Evolutionary conservation across 78 protist species (phyloP).

Genomic region (Pigoraptor vietnamica): DNA sequence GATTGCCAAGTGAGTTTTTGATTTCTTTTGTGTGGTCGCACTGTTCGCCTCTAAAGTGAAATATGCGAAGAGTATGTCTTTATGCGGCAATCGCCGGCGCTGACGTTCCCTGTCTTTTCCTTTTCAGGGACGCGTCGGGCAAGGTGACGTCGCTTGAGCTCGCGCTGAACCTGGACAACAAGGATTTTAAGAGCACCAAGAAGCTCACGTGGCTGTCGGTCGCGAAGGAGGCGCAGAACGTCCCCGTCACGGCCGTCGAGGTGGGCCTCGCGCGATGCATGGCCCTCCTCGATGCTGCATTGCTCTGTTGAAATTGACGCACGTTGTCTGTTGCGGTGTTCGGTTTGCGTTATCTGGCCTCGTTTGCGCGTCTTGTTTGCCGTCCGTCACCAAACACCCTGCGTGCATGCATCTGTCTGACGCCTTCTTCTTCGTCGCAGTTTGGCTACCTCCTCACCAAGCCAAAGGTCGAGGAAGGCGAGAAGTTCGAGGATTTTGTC

Average conservation of each 20-base stretch:
- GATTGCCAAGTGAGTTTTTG: not conserved
- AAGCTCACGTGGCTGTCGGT: conserved; percentile 89
- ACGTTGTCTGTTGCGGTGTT: too few species aligned
- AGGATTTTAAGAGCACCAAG: conserved; percentile 71
- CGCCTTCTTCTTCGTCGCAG: not conserved
- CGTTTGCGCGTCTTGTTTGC: too few species aligned
- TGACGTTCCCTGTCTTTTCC: too few species aligned
- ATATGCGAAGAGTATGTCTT: too few species aligned
- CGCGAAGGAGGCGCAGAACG: not conserved
- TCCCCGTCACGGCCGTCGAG: not conserved
- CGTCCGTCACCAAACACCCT: too few species aligned
- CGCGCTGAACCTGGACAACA: conserved; percentile 57
- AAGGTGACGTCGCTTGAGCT: conserved; percentile 30
- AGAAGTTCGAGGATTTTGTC: not conserved
- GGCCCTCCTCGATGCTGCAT: too few species aligned
- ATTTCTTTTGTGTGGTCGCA: not conserved
- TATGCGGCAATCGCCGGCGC: too few species aligned
- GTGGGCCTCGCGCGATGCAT: too few species aligned
- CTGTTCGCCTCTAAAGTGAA: not conserved
- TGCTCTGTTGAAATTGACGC: too few species aligned
- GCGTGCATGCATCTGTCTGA: too few species aligned
- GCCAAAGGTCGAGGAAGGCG: conserved; percentile 8
- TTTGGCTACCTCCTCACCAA: conserved; percentile 6
- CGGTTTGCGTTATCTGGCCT: too few species aligned
- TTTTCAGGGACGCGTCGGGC: conserved; percentile 5